Evolutionary conservation across 2,329 filamentous ascomycete genomes (phyloP).

Genomic region (Xylaria sp.): DNA sequence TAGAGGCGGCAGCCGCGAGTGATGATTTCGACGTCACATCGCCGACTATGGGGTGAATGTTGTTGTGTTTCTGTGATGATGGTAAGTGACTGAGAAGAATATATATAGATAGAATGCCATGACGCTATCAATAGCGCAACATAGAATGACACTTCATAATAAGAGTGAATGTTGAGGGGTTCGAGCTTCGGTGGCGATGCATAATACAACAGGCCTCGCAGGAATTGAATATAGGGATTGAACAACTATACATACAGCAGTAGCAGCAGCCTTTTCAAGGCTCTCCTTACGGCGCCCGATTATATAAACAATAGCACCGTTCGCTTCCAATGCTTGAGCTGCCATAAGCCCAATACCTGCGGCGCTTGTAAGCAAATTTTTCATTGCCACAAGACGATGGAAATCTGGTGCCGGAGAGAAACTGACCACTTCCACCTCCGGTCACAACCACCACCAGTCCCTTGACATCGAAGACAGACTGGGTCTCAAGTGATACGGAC

Average conservation of each 20-base stretch:
- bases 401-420: background rate
- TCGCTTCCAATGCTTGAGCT: conserved; percentile 60
- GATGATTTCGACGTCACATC: conserved; percentile 54
- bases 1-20: conserved; percentile 65
- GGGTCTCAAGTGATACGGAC: conserved; percentile 43
- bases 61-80: conserved; percentile 44
- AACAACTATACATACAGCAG: conserved; percentile 42
- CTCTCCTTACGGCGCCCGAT: conserved; percentile 60
- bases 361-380: conserved; percentile 18
- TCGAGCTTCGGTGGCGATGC: no score
- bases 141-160: background rate
- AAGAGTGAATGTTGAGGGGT: background rate
- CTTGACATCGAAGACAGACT: conserved; percentile 59
- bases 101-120: conserved; percentile 4
- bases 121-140: background rate
- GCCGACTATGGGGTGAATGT: conserved; percentile 47
- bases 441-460: conserved; percentile 67
- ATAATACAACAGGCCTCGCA: no score
- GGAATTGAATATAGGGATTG: background rate
- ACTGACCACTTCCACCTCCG: conserved; percentile 61
- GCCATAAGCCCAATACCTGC: conserved; percentile 64
- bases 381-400: background rate
- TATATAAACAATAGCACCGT: conserved; percentile 65
- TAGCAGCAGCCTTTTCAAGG: conserved; percentile 55
- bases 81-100: conserved; percentile 7